Conservation (phyloP, 192 early-diverging fungal species). For the Coemansia umbellata region DNA sequence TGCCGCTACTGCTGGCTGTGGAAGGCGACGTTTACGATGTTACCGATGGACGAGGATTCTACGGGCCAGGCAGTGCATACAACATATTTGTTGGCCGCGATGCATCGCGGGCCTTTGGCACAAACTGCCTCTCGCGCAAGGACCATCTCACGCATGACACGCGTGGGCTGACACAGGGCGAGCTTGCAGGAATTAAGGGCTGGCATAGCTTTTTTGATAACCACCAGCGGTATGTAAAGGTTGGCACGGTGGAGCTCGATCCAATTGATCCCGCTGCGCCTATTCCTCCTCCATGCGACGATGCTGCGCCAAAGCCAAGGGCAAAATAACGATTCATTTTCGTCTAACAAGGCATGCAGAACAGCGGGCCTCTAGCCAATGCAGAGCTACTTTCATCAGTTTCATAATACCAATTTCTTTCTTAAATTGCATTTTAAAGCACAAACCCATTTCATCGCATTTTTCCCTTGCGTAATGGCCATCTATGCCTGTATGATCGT, state of each 20-base stretch:
- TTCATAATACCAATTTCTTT: too few species aligned
- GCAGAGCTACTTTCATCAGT: background rate
- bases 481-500: too few species aligned
- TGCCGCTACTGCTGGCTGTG: conserved; percentile 88
- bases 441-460: too few species aligned
- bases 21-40: conserved; percentile 96
- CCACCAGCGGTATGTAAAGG: conserved; percentile 79
- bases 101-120: conserved; percentile 90
- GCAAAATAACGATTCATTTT: conserved; percentile 11
- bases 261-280: conserved; percentile 81
- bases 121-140: conserved; percentile 79
- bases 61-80: conserved; percentile 77
- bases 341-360: too few species aligned
- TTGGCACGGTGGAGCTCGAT: conserved; percentile 75
- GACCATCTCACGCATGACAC: conserved; percentile 93
- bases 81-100: conserved; percentile 87
- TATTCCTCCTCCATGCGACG: conserved; percentile 73
- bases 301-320: conserved; percentile 51
- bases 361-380: conserved; percentile 2
- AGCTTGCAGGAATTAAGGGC: conserved; percentile 70
- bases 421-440: too few species aligned
- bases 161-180: conserved; percentile 68
- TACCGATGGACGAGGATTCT: conserved; percentile 66
- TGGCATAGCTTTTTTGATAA: conserved; percentile 91
- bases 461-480: too few species aligned